phyloP scores from a whole-genome alignment of 257 asterid species.

The Nyctanthes arbortristis region DNA sequence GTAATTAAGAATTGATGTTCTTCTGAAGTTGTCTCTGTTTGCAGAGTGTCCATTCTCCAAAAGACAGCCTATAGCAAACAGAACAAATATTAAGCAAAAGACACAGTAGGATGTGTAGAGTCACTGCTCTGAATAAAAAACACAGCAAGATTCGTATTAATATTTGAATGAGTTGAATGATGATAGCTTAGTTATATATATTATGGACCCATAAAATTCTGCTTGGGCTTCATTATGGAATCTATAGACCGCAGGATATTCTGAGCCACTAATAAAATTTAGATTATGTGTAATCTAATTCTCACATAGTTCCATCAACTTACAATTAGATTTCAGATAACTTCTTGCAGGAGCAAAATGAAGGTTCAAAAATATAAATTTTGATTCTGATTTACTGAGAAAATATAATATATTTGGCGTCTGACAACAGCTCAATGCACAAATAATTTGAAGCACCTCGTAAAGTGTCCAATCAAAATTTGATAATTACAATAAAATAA shows the following conservation, averaged over 20 bases:
- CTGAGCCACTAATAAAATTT: not conserved
- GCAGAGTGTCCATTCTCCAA: constrained; percentile 95
- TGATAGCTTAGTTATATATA: not conserved
- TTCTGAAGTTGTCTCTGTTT: constrained; percentile 64
- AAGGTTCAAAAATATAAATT: not conserved
- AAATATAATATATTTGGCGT: not conserved
- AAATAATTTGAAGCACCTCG: not conserved
- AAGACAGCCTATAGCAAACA: constrained; percentile 68
- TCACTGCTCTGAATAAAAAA: not conserved
- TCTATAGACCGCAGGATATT: not conserved
- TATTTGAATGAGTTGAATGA: not conserved
- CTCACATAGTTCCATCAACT: not conserved
- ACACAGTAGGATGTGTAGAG: not conserved
- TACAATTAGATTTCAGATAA: not conserved
- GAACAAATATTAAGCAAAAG: not conserved
- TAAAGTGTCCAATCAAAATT: not conserved
- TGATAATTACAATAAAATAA: not conserved
- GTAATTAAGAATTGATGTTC: constrained; percentile 81
- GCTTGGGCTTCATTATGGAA: not conserved
- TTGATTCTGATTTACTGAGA: not conserved
- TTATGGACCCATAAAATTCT: not conserved
- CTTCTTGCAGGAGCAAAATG: not conserved
- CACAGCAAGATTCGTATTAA: not conserved
- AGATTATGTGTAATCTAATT: not conserved
- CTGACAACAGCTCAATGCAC: not conserved